Conservation (phyloP, 1,284 basidiomycete genomes). For the Tremellales sp. region DNA sequence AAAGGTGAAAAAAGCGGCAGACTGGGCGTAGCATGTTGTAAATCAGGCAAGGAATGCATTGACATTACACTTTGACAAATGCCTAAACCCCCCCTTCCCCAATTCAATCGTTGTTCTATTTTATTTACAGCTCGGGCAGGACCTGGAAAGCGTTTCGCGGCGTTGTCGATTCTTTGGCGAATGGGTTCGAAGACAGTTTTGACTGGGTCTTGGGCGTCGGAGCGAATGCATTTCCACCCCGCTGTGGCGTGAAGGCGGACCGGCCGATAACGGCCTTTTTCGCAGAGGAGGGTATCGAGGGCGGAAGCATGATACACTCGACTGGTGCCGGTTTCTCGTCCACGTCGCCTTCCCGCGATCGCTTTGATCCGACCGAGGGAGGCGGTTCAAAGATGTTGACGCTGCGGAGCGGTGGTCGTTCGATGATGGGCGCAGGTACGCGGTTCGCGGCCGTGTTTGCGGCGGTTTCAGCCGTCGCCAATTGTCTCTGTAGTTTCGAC, state of each 20-base stretch:
- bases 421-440: not conserved
- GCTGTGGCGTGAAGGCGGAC: not conserved
- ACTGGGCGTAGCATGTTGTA: conserved; percentile 1
- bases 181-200: too few relatives aligned
- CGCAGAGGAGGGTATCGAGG: not conserved
- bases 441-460: conserved; percentile 21
- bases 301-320: conserved; percentile 8
- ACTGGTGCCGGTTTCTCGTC: conserved; percentile 11
- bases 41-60: too few relatives aligned
- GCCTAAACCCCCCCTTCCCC: too few relatives aligned
- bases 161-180: too few relatives aligned
- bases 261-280: not conserved
- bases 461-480: conserved; percentile 21
- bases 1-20: too few relatives aligned
- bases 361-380: conserved; percentile 5
- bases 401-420: conserved; percentile 7
- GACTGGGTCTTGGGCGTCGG: too few relatives aligned
- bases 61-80: too few relatives aligned
- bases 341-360: conserved; percentile 6
- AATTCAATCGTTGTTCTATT: too few relatives aligned
- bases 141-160: too few relatives aligned
- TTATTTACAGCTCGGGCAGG: too few relatives aligned
- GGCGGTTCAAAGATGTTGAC: conserved; percentile 8
- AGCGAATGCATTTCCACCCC: too few relatives aligned
- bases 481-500: conserved; percentile 30